These are phyloP conservation scores for Cladophialophora immunda DNA, from an alignment of 2,329 filamentous ascomycete species.

Conservation along the genomic window DNA sequence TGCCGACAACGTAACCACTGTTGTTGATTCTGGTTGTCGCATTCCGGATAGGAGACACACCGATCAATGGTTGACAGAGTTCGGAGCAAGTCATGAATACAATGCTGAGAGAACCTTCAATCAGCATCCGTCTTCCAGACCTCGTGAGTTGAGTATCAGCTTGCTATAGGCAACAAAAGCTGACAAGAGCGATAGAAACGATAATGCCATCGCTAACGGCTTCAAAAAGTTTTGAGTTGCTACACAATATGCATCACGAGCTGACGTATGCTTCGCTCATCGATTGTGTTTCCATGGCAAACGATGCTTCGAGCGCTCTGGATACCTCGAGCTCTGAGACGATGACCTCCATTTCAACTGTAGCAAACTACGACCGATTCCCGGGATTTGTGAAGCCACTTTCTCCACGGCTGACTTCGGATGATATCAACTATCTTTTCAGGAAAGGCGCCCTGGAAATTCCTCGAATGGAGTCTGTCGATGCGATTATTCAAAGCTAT, in stretches of 20 bases:
- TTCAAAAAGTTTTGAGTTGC: neutral
- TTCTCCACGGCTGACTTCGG: constrained; percentile 75
- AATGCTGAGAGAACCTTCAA: neutral
- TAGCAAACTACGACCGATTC: neutral
- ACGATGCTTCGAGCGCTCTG: neutral
- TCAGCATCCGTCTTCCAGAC: neutral
- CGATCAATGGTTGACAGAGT: neutral
- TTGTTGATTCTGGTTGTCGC: neutral
- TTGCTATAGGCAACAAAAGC: too few species aligned
- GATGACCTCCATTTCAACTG: neutral
- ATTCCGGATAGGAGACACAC: neutral
- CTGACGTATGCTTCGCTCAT: neutral
- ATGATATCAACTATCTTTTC: constrained; percentile 83
- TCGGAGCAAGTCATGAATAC: neutral
- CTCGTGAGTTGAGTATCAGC: neutral
- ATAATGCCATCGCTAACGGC: neutral
- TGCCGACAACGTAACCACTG: neutral
- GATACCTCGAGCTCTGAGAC: neutral
- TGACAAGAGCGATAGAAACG: neutral
- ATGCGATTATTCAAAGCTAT: constrained; percentile 80
- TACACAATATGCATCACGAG: neutral
- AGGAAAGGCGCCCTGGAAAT: constrained; percentile 77
- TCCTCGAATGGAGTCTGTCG: constrained; percentile 73
- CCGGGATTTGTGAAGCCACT: constrained; percentile 55
- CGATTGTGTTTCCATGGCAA: neutral